Conservation (phyloP, 2,329 filamentous ascomycete genomes). For the Cytospora paraplurivora region DNA sequence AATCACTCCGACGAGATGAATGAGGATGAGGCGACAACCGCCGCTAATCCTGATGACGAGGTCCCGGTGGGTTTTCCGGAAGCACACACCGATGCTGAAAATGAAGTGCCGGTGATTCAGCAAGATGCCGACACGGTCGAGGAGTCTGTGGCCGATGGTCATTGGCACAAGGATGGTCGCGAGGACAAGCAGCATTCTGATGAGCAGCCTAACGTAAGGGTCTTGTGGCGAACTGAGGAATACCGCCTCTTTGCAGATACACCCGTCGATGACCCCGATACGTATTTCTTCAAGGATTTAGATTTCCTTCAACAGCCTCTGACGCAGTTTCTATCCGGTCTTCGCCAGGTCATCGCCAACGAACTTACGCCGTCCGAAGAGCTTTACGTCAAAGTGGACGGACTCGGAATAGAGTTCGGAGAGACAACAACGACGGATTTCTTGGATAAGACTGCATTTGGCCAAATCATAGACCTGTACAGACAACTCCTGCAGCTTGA, state of each 20-base stretch:
- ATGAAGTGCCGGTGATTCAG: background rate
- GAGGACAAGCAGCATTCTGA: conserved; percentile 20
- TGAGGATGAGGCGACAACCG: background rate
- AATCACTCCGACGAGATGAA: conserved; percentile 3
- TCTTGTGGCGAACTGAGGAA: conserved; percentile 38
- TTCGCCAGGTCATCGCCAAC: conserved; percentile 49
- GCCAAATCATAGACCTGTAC: conserved; percentile 26
- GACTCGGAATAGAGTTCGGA: conserved; percentile 55
- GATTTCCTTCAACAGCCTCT: conserved; percentile 48
- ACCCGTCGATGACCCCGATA: conserved; percentile 42
- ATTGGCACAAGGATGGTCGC: conserved; percentile 25
- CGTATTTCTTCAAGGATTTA: conserved; percentile 50
- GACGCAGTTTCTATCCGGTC: conserved; percentile 46
- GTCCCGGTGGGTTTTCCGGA: background rate
- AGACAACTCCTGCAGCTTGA: conserved; percentile 23
- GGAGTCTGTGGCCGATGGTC: conserved; percentile 14
- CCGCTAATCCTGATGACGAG: background rate
- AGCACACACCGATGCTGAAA: background rate
- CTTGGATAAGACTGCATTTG: conserved; percentile 25
- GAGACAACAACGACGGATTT: conserved; percentile 37
- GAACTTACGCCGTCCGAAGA: conserved; percentile 51
- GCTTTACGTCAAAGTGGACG: conserved; percentile 53
- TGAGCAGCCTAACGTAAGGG: conserved; percentile 35
- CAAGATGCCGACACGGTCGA: background rate
- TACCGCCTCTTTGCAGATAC: conserved; percentile 39